These are phyloP conservation scores for Solanum raphanifolium DNA, from an alignment of 257 asterid species.

Conservation along the genomic window DNA sequence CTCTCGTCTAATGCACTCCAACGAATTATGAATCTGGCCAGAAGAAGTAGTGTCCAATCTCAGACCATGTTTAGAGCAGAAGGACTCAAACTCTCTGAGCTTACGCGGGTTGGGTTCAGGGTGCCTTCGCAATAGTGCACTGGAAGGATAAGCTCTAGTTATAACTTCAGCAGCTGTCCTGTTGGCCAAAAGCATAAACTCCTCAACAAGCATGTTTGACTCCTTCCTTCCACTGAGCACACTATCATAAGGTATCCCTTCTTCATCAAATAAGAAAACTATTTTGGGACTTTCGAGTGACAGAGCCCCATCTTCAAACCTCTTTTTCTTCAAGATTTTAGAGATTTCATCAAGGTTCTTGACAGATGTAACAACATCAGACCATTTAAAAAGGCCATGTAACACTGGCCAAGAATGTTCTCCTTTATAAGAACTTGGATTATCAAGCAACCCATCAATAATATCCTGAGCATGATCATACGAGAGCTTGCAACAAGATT, in stretches of 20 bases:
- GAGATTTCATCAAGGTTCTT: constrained; percentile 49
- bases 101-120: constrained; percentile 73
- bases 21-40: constrained; percentile 37
- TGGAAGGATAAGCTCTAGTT: constrained; percentile 69
- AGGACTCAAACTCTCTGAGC: constrained; percentile 58
- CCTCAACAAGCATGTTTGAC: constrained; percentile 74
- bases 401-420: constrained; percentile 1
- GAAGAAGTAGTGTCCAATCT: constrained; percentile 56
- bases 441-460: constrained; percentile 37
- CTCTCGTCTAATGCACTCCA: constrained; percentile 50
- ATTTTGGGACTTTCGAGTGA: constrained; percentile 73
- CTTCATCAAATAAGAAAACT: constrained; percentile 57
- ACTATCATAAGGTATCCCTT: constrained; percentile 64
- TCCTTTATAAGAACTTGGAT: constrained; percentile 8
- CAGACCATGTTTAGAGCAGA: constrained; percentile 65
- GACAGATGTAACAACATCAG: constrained; percentile 40
- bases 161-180: constrained; percentile 90
- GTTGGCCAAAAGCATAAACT: constrained; percentile 86
- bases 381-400: not conserved
- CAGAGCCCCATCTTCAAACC: constrained; percentile 72
- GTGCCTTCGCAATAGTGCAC: constrained; percentile 73
- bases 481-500: constrained; percentile 82
- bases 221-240: constrained; percentile 29
- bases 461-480: constrained; percentile 78
- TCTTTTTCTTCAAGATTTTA: constrained; percentile 33